Conservation (phyloP, 371 early-diverging fungal species). For the Haplosporangium sp. region DNA sequence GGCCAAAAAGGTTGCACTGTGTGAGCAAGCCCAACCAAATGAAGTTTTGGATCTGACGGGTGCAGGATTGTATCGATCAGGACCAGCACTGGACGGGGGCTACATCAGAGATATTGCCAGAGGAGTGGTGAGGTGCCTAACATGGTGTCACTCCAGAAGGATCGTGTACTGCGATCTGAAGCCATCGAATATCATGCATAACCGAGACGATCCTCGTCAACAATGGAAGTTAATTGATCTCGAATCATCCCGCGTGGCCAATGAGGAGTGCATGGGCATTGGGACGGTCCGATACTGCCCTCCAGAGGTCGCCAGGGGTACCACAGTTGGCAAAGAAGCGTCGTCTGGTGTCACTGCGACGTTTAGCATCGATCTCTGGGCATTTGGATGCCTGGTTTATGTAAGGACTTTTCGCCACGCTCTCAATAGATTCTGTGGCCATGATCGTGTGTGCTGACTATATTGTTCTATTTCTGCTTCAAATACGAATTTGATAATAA, state of each 20-base stretch:
- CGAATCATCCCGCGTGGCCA: constrained; percentile 41
- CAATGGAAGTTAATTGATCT: constrained; percentile 53
- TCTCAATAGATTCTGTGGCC: not conserved
- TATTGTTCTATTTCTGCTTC: not conserved
- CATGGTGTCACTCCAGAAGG: constrained; percentile 45
- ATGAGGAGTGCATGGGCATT: constrained; percentile 43
- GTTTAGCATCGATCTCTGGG: constrained; percentile 53
- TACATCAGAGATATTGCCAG: constrained; percentile 45
- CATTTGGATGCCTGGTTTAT: constrained; percentile 50
- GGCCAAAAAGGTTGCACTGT: constrained; percentile 49
- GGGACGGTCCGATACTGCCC: constrained; percentile 49
- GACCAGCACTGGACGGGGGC: constrained; percentile 39
- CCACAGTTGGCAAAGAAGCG: constrained; percentile 30
- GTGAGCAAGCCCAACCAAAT: constrained; percentile 24
- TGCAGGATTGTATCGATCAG: constrained; percentile 31
- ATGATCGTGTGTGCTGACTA: not conserved
- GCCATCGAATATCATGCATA: constrained; percentile 54
- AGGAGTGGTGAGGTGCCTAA: constrained; percentile 37
- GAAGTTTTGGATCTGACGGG: constrained; percentile 36
- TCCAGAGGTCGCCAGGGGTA: constrained; percentile 46
- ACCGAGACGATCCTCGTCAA: constrained; percentile 48
- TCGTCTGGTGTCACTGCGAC: constrained; percentile 37
- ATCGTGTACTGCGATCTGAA: constrained; percentile 53
- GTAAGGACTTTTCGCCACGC: constrained; percentile 13
- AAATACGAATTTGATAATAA: not conserved